Percentiles rank a stretch among this genome's conserved stretches.
Conservation (phyloP, 441 rosid genomes). For the Sinapis alba region DNA sequence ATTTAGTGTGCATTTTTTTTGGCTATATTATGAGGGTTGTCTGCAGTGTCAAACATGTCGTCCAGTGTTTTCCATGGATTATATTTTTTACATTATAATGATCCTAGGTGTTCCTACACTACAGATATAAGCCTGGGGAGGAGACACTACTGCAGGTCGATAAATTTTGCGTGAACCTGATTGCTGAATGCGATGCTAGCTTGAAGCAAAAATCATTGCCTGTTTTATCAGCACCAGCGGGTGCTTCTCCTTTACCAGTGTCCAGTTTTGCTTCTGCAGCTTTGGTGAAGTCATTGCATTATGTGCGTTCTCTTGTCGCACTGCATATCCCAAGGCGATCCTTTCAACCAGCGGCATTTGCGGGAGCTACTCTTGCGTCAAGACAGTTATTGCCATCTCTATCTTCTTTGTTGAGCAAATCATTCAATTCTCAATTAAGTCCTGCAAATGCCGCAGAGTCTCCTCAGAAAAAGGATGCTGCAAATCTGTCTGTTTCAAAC, state of each 20-base stretch:
- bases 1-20: not conserved
- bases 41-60: constrained; percentile 4
- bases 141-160: constrained; percentile 92
- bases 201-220: constrained; percentile 55
- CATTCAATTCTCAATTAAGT: constrained; percentile 80
- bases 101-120: constrained; percentile 33
- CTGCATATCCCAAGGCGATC: constrained; percentile 83
- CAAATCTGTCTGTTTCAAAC: constrained; percentile 60
- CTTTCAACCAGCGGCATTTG: constrained; percentile 89
- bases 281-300: constrained; percentile 92
- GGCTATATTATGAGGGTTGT: constrained; percentile 1
- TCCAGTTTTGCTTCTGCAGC: constrained; percentile 85
- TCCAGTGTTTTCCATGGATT: constrained; percentile 14
- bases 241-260: constrained; percentile 73
- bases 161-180: constrained; percentile 76
- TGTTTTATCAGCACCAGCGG: constrained; percentile 47
- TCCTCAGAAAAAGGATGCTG: constrained; percentile 66
- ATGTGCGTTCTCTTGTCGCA: constrained; percentile 93
- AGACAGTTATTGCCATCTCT: constrained; percentile 83
- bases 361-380: constrained; percentile 79
- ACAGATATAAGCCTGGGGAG: constrained; percentile 96
- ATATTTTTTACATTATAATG: constrained; percentile 22
- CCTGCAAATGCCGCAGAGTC: constrained; percentile 72
- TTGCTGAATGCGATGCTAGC: constrained; percentile 76
- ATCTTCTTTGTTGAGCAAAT: constrained; percentile 85